Conservation (phyloP, 352 stramenopile species). For the Pythium dissotocum region DNA sequence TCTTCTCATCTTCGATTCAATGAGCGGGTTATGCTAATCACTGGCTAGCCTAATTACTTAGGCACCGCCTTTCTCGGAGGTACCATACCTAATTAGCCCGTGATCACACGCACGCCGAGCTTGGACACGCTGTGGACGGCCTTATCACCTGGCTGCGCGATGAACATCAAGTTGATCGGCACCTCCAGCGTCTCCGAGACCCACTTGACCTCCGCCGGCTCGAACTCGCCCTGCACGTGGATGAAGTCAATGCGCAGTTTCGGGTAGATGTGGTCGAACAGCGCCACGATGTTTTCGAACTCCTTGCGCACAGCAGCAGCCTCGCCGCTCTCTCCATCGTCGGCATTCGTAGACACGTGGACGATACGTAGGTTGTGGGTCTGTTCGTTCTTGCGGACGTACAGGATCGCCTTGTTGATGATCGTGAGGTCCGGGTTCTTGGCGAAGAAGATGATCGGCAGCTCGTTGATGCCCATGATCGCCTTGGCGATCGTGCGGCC, state of each 20-base stretch:
- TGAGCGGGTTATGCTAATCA: too few relatives aligned
- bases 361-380: constrained; percentile 91
- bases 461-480: constrained; percentile 65
- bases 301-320: constrained; percentile 27
- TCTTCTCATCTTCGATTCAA: too few relatives aligned
- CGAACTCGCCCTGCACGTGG: constrained; percentile 53
- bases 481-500: constrained; percentile 65
- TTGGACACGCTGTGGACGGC: constrained; percentile 89
- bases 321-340: constrained; percentile 31
- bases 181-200: constrained; percentile 72
- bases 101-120: constrained; percentile 89
- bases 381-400: constrained; percentile 92
- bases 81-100: too few relatives aligned
- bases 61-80: too few relatives aligned
- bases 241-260: constrained; percentile 92
- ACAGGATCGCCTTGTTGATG: constrained; percentile 94
- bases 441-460: constrained; percentile 91
- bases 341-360: constrained; percentile 66
- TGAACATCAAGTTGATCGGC: constrained; percentile 93
- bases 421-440: constrained; percentile 87
- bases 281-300: constrained; percentile 68
- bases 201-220: constrained; percentile 86
- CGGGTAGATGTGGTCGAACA: constrained; percentile 92
- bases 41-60: too few relatives aligned
- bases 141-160: constrained; percentile 85